A percentile compares a stretch with the other conserved stretches of the same genome.
phyloP scores from a whole-genome alignment of 1,284 basidiomycete genomes.

The Ganoderma meredithae region DNA sequence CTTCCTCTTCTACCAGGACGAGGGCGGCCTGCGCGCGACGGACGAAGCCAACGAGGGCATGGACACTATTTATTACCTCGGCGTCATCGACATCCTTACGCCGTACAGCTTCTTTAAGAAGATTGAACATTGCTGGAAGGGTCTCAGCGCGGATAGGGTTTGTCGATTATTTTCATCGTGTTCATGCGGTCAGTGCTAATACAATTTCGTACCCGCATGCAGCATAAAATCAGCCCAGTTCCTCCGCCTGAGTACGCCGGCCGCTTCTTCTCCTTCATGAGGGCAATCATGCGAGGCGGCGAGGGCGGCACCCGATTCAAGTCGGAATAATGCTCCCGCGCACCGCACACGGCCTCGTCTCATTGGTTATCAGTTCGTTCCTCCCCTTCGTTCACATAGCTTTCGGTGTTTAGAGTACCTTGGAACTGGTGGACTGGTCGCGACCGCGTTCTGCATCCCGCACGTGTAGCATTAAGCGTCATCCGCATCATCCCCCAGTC shows the following conservation, averaged over 20 bases:
- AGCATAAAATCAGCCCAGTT: conserved; percentile 96
- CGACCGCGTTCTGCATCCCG: conserved; percentile 3
- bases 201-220: conserved; percentile 23
- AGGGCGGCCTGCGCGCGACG: conserved; percentile 92
- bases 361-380: not conserved
- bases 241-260: conserved; percentile 85
- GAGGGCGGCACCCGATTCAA: conserved; percentile 74
- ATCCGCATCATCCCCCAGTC: conserved; percentile 4
- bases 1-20: conserved; percentile 97
- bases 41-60: conserved; percentile 81
- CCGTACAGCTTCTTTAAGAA: conserved; percentile 86
- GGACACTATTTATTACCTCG: conserved; percentile 92
- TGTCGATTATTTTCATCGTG: too few species aligned
- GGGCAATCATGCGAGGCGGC: conserved; percentile 86
- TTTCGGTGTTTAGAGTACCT: conserved; percentile 20
- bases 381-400: not conserved
- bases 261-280: conserved; percentile 89
- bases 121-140: conserved; percentile 93
- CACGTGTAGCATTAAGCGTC: conserved; percentile 18
- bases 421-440: conserved; percentile 21
- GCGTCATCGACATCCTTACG: conserved; percentile 94
- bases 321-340: conserved; percentile 42
- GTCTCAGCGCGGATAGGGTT: conserved; percentile 83
- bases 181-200: conserved; percentile 17
- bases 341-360: not conserved